These are phyloP conservation scores for Dothideomycetes sp. DNA, from an alignment of 2,329 filamentous ascomycete species.

Conservation along the genomic window DNA sequence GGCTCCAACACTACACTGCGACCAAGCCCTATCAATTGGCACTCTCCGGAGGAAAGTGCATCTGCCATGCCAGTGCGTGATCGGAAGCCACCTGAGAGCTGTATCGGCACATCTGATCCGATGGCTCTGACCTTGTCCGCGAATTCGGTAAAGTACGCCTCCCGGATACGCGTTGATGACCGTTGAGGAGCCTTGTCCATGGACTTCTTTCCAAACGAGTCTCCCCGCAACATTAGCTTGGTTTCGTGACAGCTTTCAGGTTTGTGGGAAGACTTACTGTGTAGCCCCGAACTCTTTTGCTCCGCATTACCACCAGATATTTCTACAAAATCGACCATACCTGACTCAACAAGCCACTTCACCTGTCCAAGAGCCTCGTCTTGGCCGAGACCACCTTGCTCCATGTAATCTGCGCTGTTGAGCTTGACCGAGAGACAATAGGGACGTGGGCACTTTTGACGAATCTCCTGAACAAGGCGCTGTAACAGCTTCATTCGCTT, in stretches of 20 bases:
- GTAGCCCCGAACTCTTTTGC: background rate
- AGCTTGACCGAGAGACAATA: constrained; percentile 40
- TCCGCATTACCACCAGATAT: constrained; percentile 46
- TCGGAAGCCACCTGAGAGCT: constrained; percentile 53
- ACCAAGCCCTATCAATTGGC: constrained; percentile 40
- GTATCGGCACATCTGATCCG: constrained; percentile 16
- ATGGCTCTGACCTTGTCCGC: constrained; percentile 23
- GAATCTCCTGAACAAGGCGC: constrained; percentile 32
- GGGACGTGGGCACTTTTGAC: constrained; percentile 27
- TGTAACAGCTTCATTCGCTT: constrained; percentile 36
- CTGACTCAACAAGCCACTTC: constrained; percentile 34
- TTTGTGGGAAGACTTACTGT: constrained; percentile 8
- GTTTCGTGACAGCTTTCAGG: constrained; percentile 10
- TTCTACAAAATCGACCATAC: constrained; percentile 54
- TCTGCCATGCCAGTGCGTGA: constrained; percentile 39
- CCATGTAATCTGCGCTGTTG: constrained; percentile 34
- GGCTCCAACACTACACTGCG: constrained; percentile 36
- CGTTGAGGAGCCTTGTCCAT: constrained; percentile 4
- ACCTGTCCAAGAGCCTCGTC: constrained; percentile 49
- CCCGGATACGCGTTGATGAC: constrained; percentile 31
- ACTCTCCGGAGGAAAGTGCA: constrained; percentile 34
- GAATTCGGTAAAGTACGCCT: constrained; percentile 61
- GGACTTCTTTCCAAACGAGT: constrained; percentile 25
- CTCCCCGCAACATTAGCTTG: constrained; percentile 25
- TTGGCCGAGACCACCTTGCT: constrained; percentile 16